These are phyloP conservation scores for Galerina sulciceps DNA, from an alignment of 768 basidiomycete genomes.

Conservation along the genomic window DNA sequence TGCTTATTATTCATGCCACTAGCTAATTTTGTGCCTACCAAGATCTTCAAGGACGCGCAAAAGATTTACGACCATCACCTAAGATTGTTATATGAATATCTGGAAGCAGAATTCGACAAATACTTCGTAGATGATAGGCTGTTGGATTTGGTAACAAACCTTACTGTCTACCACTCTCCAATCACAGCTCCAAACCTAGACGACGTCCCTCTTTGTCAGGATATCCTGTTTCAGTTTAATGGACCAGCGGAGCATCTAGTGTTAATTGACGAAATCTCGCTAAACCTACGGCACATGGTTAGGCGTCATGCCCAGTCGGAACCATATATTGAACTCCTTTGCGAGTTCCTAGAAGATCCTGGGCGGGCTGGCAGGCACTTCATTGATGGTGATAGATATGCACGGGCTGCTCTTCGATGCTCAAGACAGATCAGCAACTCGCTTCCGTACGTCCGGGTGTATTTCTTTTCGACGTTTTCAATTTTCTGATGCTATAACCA, in stretches of 20 bases:
- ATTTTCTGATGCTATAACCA: neutral
- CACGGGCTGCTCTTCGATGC: conserved; percentile 7
- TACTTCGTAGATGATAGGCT: conserved; percentile 8
- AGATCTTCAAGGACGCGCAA: conserved; percentile 3
- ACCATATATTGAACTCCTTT: conserved; percentile 12
- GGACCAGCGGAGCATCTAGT: conserved; percentile 2
- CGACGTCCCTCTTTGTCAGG: neutral
- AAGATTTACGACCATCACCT: conserved; percentile 1
- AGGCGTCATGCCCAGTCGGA: conserved; percentile 6
- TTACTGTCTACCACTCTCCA: conserved; percentile 7
- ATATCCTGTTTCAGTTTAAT: neutral
- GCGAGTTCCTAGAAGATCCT: conserved; percentile 6
- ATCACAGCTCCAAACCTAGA: neutral
- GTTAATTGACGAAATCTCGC: conserved; percentile 7
- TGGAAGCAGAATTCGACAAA: conserved; percentile 9
- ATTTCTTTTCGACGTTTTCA: neutral
- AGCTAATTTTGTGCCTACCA: neutral
- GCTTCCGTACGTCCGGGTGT: neutral
- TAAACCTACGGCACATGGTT: conserved; percentile 10
- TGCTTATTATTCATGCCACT: neutral
- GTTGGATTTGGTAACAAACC: conserved; percentile 5
- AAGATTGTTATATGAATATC: conserved; percentile 1
- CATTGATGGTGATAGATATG: conserved; percentile 2
- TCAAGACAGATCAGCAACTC: neutral
- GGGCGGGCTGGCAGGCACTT: conserved; percentile 6